Base-by-base conservation (phyloP, 177 flowering plant species). In the Vitis hybrid region DNA sequence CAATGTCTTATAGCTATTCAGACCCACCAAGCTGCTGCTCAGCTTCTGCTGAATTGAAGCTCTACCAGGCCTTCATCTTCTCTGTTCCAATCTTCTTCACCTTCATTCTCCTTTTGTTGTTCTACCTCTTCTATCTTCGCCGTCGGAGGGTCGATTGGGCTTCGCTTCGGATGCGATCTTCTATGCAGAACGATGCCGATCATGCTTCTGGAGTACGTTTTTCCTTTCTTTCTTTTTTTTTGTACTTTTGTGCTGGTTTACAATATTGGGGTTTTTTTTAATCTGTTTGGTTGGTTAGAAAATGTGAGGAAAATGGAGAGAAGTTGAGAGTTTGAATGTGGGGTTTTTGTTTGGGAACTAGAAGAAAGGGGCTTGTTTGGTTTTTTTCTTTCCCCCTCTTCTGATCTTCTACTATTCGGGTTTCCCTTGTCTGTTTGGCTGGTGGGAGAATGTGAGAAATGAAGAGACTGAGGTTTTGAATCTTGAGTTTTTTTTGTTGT, bases 111-210 rank as follows among this genome's bases (percentile, higher is more conserved):
- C 77, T 93, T 55, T 76, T 88, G 70, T 60, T 89, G 66, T 90
- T 93, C 76, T 90, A 90, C 76, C 75, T 86, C 75, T 86, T 87
- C 74, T 89, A 89, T 71, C 89, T 92, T 65, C 91, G 97, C 57
- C 89, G 87, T 10, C 73, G 82, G 31, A 72, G 90, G 52, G 86
- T 73, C 2, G 87, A 90, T 74, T 87, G 89, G 94, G 70, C 86
- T 2, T 87, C 92, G 51, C 81, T 89, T 65, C 66, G 90, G 66
- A 83, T 88, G 87, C 77, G 90, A 68, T 51, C 85, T 9, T 22
- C 78, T 19, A n/a, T 69, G 67, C 65, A 77, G 18, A 26, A 45
- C 66, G 65, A 51, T 55, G 45, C 61, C 50, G 69, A 64, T 64
- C 76, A 70, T 19, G 15, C 68, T 59, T 67, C 79, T 26, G 71